These are phyloP conservation scores for Xylaria sp. DNA, from an alignment of 495 filamentous ascomycete species.

Conservation along the genomic window DNA sequence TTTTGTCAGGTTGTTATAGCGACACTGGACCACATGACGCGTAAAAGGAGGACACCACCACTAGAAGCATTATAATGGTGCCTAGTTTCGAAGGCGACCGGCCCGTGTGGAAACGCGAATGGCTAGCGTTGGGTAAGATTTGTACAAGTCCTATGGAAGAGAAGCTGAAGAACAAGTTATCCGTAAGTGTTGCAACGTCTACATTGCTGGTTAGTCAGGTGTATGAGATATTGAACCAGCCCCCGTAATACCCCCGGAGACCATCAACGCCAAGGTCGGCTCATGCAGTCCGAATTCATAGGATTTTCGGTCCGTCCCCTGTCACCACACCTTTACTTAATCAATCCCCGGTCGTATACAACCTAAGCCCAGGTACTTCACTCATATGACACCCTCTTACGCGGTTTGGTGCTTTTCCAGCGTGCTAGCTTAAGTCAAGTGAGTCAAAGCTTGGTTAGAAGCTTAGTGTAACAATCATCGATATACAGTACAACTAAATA, in stretches of 20 bases:
- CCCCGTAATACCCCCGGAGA: neutral
- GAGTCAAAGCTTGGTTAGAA: neutral
- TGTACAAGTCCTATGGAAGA: neutral
- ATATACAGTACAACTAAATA: neutral
- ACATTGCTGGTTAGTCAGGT: neutral
- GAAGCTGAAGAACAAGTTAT: neutral
- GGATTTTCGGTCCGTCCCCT: neutral
- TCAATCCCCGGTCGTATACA: neutral
- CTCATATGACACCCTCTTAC: neutral
- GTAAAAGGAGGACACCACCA: neutral
- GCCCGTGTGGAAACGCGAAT: neutral
- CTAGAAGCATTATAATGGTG: neutral
- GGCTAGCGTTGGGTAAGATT: neutral
- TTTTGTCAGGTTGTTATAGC: neutral
- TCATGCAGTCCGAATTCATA: slow-evolving; percentile 1
- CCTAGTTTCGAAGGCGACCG: neutral
- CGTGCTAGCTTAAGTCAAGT: neutral
- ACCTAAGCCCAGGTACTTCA: neutral
- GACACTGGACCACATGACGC: neutral
- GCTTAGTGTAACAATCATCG: neutral
- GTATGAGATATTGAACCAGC: neutral
- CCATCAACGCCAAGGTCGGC: neutral
- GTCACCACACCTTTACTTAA: neutral
- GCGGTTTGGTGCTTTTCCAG: neutral
- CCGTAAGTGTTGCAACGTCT: neutral